Conservation (phyloP, 345 rosid genomes). For the Eucalyptus decipiens region DNA sequence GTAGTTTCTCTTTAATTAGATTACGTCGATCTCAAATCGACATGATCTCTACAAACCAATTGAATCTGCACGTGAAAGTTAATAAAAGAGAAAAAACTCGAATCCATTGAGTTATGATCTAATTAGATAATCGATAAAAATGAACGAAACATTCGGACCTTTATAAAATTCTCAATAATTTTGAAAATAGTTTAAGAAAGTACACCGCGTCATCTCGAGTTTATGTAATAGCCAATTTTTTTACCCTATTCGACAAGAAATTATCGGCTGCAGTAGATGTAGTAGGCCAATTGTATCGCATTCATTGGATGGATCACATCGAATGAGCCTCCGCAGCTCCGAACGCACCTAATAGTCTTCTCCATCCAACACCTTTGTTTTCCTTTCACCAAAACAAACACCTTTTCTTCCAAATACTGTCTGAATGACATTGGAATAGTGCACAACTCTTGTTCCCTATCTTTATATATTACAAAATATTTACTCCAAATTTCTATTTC, state of each 20-base stretch:
- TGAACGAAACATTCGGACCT: not conserved
- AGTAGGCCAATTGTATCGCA: not conserved
- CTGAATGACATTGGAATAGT: not conserved
- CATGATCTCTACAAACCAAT: not conserved
- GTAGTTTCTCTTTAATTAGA: not conserved
- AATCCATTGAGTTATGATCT: too few relatives aligned
- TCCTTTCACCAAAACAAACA: too few relatives aligned
- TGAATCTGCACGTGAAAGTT: not conserved
- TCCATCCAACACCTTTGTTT: not conserved
- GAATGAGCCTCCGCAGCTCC: not conserved
- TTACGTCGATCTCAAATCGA: not conserved
- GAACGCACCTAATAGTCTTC: not conserved
- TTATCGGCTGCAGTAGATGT: not conserved
- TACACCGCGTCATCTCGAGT: not conserved
- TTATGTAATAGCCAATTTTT: not conserved
- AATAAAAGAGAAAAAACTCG: not conserved
- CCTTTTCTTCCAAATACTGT: not conserved
- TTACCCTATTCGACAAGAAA: not conserved
- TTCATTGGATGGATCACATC: not conserved
- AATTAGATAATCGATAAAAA: not conserved
- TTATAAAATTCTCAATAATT: accelerated
- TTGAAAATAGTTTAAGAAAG: not conserved
- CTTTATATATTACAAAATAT: not conserved
- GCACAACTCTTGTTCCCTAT: not conserved
- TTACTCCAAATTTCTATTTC: not conserved